Conservation (phyloP, 192 early-diverging fungal genomes). For the Haplosporangium gracile region DNA sequence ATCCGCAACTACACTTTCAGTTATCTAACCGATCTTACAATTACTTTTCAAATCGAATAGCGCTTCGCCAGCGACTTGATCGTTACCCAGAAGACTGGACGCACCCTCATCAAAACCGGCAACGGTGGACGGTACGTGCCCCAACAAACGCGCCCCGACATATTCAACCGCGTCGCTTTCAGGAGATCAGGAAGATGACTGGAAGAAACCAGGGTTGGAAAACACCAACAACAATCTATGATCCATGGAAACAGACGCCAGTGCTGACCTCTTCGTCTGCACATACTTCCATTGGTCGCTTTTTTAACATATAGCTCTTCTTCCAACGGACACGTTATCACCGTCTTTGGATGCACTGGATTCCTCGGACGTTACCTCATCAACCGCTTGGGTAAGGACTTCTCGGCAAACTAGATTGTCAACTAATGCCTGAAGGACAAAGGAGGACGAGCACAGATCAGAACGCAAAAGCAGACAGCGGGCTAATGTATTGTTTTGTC, state of each 20-base stretch:
- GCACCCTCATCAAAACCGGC: slow-evolving; percentile 73
- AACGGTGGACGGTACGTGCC: slow-evolving; percentile 72
- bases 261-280: neutral
- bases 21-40: neutral
- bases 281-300: neutral
- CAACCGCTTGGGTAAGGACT: slow-evolving; percentile 82
- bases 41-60: slow-evolving; percentile 29
- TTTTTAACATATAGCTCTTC: slow-evolving; percentile 68
- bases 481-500: slow-evolving; percentile 9
- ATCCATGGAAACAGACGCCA: neutral
- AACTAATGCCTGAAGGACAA: neutral
- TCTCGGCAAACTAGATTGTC: neutral
- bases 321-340: slow-evolving; percentile 88
- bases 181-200: neutral
- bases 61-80: slow-evolving; percentile 68
- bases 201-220: neutral
- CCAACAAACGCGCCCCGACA: neutral
- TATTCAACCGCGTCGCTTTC: neutral
- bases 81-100: slow-evolving; percentile 65
- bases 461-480: neutral
- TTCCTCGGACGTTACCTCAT: slow-evolving; percentile 96
- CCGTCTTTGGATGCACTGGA: slow-evolving; percentile 96
- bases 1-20: neutral
- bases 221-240: neutral
- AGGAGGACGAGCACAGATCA: neutral